Base-by-base conservation (phyloP, 306 rosid genomes). In the Rosa chinensis region DNA sequence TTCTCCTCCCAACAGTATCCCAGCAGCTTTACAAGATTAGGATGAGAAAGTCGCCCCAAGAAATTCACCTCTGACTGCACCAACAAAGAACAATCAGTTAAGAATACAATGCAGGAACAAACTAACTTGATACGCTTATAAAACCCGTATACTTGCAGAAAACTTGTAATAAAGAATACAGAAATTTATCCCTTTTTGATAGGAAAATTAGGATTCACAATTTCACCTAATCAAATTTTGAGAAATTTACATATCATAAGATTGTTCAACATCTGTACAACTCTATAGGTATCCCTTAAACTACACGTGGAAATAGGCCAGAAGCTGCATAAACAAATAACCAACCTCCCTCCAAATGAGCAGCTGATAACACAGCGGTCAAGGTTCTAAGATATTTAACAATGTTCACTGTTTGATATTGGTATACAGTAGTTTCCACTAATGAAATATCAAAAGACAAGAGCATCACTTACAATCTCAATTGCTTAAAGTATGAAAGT, bases 61-160 rank as follows among this genome's bases (percentile, higher is more conserved):
- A 95, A 95, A 79, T 84, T 78, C 48, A 95, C 93, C 73, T 95
- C 99, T 8, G 99, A 89, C 99, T 95, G 90, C 90, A 88, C 81
- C 77, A 78, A 74, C 49, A 73, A 79, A 86, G 72, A 75, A 67
- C 16, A 62, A 66, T 25, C 45, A 67, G 20, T 63, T 72, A 50
- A 78, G 67, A n/a, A 75, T 28, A 58, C 18, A 68, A 63, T 47
- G 66, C 17, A 4, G 32, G 53, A 81, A 55, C 52, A 37, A 42
- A 21, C 13, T 17, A 48, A 69, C 28, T 47, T 67, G 50, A 37
- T 5, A 10, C 74, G 6, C 28, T 42, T n/a, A 17, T 2, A 47
- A 13, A 47, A 32, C 48, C 25, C 9, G 21, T 68, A 35, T 40
- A 13, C 18, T 61, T 55, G 1, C 18, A 28, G 32, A 72, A 78